Conservation (phyloP, 208 protist species). For the Acanthamoeba quina region DNA sequence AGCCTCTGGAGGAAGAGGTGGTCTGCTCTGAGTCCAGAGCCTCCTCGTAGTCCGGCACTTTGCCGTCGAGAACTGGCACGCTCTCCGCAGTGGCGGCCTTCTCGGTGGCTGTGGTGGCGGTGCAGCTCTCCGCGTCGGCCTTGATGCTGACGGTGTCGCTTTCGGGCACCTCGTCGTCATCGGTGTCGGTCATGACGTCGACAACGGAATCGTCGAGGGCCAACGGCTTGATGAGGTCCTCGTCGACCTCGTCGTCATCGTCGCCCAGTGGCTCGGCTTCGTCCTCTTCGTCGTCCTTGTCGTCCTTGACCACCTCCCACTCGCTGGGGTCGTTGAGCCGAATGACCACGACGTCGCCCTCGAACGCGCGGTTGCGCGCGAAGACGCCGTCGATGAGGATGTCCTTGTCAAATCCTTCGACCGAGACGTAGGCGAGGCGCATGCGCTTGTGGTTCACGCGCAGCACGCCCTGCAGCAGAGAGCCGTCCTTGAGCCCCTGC, state of each 20-base stretch:
- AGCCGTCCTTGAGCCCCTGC: constrained; percentile 67
- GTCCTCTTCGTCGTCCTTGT: constrained; percentile 68
- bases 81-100: background rate
- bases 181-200: background rate
- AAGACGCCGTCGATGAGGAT: constrained; percentile 76
- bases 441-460: constrained; percentile 81
- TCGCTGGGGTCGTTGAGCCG: constrained; percentile 69
- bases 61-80: background rate
- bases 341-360: constrained; percentile 83
- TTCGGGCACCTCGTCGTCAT: background rate
- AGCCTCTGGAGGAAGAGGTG: background rate
- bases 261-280: constrained; percentile 1
- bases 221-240: background rate
- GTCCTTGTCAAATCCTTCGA: constrained; percentile 78
- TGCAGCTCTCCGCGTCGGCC: background rate
- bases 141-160: background rate
- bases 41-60: background rate
- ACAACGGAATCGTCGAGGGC: background rate
- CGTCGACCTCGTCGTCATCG: background rate
- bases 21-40: background rate
- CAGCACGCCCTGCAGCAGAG: constrained; percentile 64
- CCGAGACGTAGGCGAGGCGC: constrained; percentile 82
- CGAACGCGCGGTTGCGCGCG: constrained; percentile 82
- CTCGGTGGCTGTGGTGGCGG: background rate
- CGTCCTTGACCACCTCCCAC: constrained; percentile 62